phyloP scores from a whole-genome alignment of 352 stramenopile species.

The Globisporangium sylvaticum region DNA sequence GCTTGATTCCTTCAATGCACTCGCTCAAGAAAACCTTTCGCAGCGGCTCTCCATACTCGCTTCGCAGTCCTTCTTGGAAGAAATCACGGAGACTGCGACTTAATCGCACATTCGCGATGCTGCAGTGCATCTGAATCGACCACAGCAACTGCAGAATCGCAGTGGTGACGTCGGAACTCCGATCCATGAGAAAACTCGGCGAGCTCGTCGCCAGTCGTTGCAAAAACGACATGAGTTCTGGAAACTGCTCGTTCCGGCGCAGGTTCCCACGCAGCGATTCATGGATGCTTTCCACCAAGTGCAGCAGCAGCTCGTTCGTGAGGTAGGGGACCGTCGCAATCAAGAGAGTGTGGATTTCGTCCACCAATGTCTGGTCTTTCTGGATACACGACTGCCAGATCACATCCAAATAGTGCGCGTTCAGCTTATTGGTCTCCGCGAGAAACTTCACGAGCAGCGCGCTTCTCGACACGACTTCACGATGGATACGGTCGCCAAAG shows the following conservation, averaged over 20 bases:
- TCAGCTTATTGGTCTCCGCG: constrained; percentile 74
- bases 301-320: constrained; percentile 62
- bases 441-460: constrained; percentile 82
- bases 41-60: constrained; percentile 59
- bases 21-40: constrained; percentile 69
- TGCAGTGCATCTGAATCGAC: constrained; percentile 80
- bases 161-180: constrained; percentile 53
- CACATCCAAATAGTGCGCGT: constrained; percentile 54
- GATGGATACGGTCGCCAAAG: constrained; percentile 87
- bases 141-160: constrained; percentile 72
- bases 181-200: constrained; percentile 69
- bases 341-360: constrained; percentile 81
- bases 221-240: constrained; percentile 75
- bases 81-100: constrained; percentile 72
- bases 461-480: constrained; percentile 83
- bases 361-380: constrained; percentile 79
- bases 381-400: constrained; percentile 82
- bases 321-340: constrained; percentile 76
- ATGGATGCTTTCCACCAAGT: constrained; percentile 70
- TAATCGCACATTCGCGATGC: constrained; percentile 49
- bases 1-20: constrained; percentile 76
- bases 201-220: constrained; percentile 66
- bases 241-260: constrained; percentile 54
- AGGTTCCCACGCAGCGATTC: constrained; percentile 44
- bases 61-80: constrained; percentile 77